Percentiles rank a stretch among this genome's conserved stretches.
These are phyloP conservation scores for Dactylellina sp. DNA, from an alignment of 2,329 filamentous ascomycete genomes.

Conservation along the genomic window DNA sequence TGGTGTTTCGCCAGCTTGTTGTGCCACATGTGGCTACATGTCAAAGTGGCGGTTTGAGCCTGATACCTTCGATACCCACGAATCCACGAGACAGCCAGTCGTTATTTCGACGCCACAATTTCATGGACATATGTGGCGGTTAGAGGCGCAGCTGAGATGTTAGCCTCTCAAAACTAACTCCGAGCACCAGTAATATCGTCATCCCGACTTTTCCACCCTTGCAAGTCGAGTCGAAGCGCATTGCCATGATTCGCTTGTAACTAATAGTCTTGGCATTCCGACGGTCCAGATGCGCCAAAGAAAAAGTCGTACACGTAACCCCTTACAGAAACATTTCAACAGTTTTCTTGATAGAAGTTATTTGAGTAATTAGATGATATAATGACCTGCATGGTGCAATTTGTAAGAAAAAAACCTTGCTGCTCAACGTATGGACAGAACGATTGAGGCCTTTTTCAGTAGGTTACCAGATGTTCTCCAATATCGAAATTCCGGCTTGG, in stretches of 20 bases:
- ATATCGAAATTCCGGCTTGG: slow-evolving; percentile 6
- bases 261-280: neutral
- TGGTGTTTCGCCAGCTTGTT: neutral
- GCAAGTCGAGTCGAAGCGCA: slow-evolving; percentile 15
- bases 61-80: too few species aligned
- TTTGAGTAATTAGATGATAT: neutral
- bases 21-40: neutral
- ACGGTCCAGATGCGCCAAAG: slow-evolving; percentile 30
- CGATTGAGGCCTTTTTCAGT: neutral
- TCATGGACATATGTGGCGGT: neutral
- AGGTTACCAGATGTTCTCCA: too few species aligned
- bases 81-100: neutral
- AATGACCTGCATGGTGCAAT: slow-evolving; percentile 5
- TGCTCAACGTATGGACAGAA: neutral
- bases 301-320: slow-evolving; percentile 14
- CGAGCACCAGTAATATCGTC: slow-evolving; percentile 30
- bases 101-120: slow-evolving; percentile 1
- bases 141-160: slow-evolving; percentile 11
- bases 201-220: slow-evolving; percentile 6
- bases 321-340: slow-evolving; percentile 4
- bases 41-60: neutral
- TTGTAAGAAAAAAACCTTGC: slow-evolving; percentile 4
- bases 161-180: slow-evolving; percentile 9
- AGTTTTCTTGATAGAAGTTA: neutral
- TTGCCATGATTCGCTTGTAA: neutral